phyloP scores from a whole-genome alignment of 2,329 filamentous ascomycete species.

The Colletotrichum destructivum region DNA sequence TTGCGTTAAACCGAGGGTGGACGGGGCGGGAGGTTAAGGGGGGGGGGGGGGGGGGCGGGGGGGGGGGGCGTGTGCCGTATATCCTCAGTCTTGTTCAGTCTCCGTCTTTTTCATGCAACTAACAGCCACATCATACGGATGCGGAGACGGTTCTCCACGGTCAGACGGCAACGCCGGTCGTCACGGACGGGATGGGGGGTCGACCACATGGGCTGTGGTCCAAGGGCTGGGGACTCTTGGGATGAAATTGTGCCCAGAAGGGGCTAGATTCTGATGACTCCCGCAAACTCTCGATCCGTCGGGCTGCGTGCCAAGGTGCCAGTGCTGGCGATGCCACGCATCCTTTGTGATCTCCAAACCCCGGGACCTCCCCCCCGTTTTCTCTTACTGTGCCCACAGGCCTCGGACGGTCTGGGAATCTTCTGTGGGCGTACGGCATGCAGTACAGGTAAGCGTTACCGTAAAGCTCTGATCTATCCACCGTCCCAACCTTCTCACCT shows the following conservation, averaged over 20 bases:
- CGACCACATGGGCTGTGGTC: conserved; percentile 13
- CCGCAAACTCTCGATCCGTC: conserved; percentile 38
- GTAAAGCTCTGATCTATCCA: conserved; percentile 21
- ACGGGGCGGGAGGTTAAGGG: no score
- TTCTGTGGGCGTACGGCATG: background rate
- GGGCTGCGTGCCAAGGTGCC: conserved; percentile 8
- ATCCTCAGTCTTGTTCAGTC: background rate
- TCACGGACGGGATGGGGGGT: conserved; percentile 15
- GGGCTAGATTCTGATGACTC: conserved; percentile 30
- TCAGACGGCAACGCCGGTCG: conserved; percentile 25
- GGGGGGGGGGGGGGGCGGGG: no score
- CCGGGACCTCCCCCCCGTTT: conserved; percentile 25
- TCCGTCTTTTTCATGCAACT: conserved; percentile 20
- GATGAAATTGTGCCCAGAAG: conserved; percentile 13
- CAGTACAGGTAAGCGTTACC: background rate
- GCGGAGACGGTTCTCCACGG: background rate
- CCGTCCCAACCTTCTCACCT: conserved; percentile 21
- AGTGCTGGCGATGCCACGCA: conserved; percentile 16
- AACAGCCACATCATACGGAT: background rate
- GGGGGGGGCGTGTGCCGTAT: background rate
- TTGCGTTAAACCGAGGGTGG: background rate
- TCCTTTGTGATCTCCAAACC: conserved; percentile 14
- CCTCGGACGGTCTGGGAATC: conserved; percentile 4
- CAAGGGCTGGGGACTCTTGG: background rate
- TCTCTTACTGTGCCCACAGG: background rate